Evolutionary conservation across 352 stramenopile genomes (phyloP).

Genomic region (Globisporangium camurandrum): DNA sequence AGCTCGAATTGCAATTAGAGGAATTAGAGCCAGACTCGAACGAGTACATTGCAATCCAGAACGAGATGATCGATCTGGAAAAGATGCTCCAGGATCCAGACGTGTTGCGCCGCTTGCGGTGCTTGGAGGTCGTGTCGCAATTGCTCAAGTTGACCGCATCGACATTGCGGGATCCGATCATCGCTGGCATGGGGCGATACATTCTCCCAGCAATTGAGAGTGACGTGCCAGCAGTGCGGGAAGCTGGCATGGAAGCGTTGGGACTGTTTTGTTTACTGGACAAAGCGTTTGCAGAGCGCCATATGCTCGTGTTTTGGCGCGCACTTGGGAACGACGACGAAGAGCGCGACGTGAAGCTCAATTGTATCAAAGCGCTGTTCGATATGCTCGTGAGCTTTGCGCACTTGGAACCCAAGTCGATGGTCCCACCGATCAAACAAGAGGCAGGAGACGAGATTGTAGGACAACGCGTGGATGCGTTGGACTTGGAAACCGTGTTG

Average conservation of each 20-base stretch:
- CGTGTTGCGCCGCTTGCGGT: conserved; percentile 63
- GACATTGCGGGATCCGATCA: conserved; percentile 54
- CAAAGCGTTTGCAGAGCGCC: conserved; percentile 51
- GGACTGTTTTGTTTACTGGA: conserved; percentile 68
- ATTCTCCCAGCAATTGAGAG: conserved; percentile 74
- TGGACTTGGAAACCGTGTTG: conserved; percentile 54
- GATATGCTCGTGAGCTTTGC: conserved; percentile 63
- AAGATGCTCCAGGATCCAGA: conserved; percentile 58
- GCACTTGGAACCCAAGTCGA: conserved; percentile 43
- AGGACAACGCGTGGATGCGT: conserved; percentile 15
- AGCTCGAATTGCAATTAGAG: conserved; percentile 55
- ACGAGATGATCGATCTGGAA: conserved; percentile 62
- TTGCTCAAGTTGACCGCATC: conserved; percentile 65
- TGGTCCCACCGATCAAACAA: conserved; percentile 23
- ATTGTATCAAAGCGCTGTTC: conserved; percentile 63
- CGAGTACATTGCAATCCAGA: conserved; percentile 51
- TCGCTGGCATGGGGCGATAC: conserved; percentile 61
- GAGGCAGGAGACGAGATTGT: conserved; percentile 17
- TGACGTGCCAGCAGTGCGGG: conserved; percentile 60
- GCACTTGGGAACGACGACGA: conserved; percentile 73
- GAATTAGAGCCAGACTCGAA: conserved; percentile 43
- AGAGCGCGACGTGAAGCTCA: conserved; percentile 70
- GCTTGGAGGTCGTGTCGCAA: conserved; percentile 66
- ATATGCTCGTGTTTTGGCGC: conserved; percentile 74
- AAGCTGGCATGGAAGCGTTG: conserved; percentile 67